Evolutionary conservation across 23 red algal species (phyloP), one percentile per base, ranked within the genome.

Genomic region (Gracilaria gracilis): DNA sequence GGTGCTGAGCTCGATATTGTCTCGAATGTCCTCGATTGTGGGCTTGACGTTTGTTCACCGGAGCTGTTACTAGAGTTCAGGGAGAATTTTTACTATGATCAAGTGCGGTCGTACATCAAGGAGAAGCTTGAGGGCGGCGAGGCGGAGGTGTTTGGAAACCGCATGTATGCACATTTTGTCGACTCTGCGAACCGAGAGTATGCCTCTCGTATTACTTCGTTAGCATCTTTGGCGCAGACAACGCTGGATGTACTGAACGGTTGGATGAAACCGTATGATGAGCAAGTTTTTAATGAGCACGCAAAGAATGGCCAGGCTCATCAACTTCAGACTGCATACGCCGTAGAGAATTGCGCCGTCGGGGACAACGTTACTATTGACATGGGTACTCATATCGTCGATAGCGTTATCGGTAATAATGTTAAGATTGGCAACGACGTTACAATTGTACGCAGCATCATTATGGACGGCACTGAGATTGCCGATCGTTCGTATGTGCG

Each of bases 61-160:
- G 95, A 97, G 57, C 33, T 97, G 21, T 55, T 97, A 17, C 72
- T 93, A 0, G 95, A 97, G 70, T 97, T 97, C 67, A 47, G 95
- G 27, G 95, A 97, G 57, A 97, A 97, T 67, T 97, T 97, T 74
- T 92, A 97, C 74, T 97, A 94, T 75, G 91, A 93, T 47, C 46
- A 91, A 29, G 83, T 93, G 51, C 83, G 95, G 11, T 91, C 92
- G 35, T 97, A 94, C 61, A 55, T 97, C 51, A 80, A 88, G 33
- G 91, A 84, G 36, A 97, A 97, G 85, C 77, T 94, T 1, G 95
- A 93, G 2, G 83, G 89, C 13, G 95, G 91, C 32, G 90, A 91
- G 36, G 88, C 79, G 21, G 95, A 97, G 51, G 59, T 97, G 16
- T 84, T 93, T 44, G 95, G 95, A 21, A 97, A 97, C 79, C 82